phyloP scores from a whole-genome alignment of 1,284 basidiomycete genomes.

The Xerocomus minutiporus region DNA sequence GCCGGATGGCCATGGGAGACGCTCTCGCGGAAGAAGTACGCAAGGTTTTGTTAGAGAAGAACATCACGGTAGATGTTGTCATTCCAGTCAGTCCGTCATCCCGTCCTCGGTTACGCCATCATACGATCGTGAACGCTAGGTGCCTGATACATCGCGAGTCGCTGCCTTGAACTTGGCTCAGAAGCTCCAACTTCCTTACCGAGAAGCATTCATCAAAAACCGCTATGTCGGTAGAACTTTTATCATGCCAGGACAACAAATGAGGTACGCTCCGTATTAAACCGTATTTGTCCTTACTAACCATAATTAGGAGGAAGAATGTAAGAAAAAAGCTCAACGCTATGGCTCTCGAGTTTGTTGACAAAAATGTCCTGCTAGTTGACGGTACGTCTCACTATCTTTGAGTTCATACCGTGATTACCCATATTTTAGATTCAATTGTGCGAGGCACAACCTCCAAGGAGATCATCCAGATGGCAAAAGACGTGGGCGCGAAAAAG shows the following conservation, averaged over 20 bases:
- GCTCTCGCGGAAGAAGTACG: constrained; percentile 86
- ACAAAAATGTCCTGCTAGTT: constrained; percentile 92
- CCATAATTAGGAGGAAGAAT: constrained; percentile 73
- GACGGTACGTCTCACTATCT: constrained; percentile 60
- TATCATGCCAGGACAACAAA: constrained; percentile 98
- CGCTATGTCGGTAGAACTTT: constrained; percentile 98
- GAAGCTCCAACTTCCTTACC: constrained; percentile 85
- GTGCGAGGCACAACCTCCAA: constrained; percentile 98
- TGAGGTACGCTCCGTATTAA: constrained; percentile 48
- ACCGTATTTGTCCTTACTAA: constrained; percentile 5
- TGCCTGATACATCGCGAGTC: constrained; percentile 95
- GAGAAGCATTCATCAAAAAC: constrained; percentile 99
- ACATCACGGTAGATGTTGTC: constrained; percentile 85
- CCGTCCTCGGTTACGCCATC: constrained; percentile 5
- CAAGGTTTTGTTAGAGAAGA: constrained; percentile 65
- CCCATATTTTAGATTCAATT: constrained; percentile 74
- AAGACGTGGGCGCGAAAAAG: constrained; percentile 97
- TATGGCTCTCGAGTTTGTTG: constrained; percentile 97
- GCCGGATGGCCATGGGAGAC: constrained; percentile 99
- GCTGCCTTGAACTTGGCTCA: constrained; percentile 96
- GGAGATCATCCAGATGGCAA: constrained; percentile 99
- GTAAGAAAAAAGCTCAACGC: constrained; percentile 96
- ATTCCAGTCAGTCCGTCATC: constrained; percentile 68
- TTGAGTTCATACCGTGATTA: background rate
- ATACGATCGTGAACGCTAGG: constrained; percentile 38